Evolutionary conservation across 176 grass and related monocot species (phyloP).

Genomic region (Aegilops speltoides): DNA sequence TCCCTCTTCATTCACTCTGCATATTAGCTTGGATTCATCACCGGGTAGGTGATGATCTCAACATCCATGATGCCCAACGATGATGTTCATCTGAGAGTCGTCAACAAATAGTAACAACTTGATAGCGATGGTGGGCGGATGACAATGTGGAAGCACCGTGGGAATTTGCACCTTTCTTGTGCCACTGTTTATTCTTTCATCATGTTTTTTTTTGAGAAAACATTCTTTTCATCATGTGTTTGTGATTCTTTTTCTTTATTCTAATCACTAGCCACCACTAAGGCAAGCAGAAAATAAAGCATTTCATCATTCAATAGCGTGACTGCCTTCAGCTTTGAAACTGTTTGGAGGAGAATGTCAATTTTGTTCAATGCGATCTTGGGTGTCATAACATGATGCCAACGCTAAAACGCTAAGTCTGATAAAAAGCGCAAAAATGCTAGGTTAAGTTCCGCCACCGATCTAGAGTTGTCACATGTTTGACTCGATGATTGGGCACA

Average conservation of each 20-base stretch:
- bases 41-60: too few relatives aligned
- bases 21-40: too few relatives aligned
- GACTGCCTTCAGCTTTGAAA: not conserved
- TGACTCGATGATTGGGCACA: conserved; percentile 11
- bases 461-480: conserved; percentile 24
- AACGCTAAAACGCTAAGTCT: not conserved
- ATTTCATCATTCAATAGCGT: not conserved
- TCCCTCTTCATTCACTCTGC: too few relatives aligned
- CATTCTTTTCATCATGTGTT: too few relatives aligned
- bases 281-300: not conserved
- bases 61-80: too few relatives aligned
- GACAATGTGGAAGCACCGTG: not conserved
- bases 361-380: not conserved
- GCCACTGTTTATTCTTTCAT: too few relatives aligned
- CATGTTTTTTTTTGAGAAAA: too few relatives aligned
- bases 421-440: not conserved
- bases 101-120: too few relatives aligned
- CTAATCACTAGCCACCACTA: not conserved
- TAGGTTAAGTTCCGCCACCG: not conserved
- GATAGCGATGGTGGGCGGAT: too few relatives aligned
- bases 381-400: not conserved
- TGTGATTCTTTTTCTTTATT: too few relatives aligned
- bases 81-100: too few relatives aligned
- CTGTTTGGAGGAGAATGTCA: not conserved
- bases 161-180: not conserved